Evolutionary conservation across 2,329 filamentous ascomycete species (phyloP).

Genomic region (Colletotrichum sp.): DNA sequence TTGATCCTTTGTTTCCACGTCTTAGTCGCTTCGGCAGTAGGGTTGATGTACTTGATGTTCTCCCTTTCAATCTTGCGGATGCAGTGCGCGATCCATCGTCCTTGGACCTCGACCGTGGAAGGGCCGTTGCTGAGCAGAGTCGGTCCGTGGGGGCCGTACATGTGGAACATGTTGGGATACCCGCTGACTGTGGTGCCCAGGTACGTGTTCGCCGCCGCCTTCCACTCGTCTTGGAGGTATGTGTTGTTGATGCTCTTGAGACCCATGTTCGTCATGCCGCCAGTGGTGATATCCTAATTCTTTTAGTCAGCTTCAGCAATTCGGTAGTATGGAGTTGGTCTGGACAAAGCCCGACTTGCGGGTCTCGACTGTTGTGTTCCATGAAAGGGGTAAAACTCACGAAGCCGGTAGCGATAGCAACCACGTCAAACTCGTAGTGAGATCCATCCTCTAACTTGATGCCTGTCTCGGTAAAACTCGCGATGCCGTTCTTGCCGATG

Average conservation of each 20-base stretch:
- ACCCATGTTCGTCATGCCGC: slow-evolving; percentile 50
- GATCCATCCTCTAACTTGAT: slow-evolving; percentile 44
- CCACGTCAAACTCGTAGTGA: slow-evolving; percentile 46
- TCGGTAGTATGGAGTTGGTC: neutral
- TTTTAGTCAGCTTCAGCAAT: neutral
- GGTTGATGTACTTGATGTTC: slow-evolving; percentile 55
- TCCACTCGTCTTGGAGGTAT: slow-evolving; percentile 48
- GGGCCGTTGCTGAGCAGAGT: slow-evolving; percentile 63
- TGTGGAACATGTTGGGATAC: slow-evolving; percentile 57
- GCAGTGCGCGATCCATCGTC: slow-evolving; percentile 57
- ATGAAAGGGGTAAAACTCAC: slow-evolving; percentile 30
- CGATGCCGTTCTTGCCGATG: slow-evolving; percentile 43
- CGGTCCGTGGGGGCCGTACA: slow-evolving; percentile 63
- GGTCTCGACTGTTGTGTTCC: neutral
- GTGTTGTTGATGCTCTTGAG: slow-evolving; percentile 43
- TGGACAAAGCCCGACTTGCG: neutral
- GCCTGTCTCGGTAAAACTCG: slow-evolving; percentile 45
- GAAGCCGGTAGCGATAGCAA: slow-evolving; percentile 52
- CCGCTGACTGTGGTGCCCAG: slow-evolving; percentile 47
- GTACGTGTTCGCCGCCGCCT: slow-evolving; percentile 44
- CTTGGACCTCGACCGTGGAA: slow-evolving; percentile 58
- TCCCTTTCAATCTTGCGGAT: slow-evolving; percentile 54
- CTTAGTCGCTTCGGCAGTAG: slow-evolving; percentile 47
- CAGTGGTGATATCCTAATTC: neutral
- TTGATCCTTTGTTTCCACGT: slow-evolving; percentile 55